Base-by-base conservation (phyloP, 805 yeast species). In the Zygosaccharomyces rouxii region DNA sequence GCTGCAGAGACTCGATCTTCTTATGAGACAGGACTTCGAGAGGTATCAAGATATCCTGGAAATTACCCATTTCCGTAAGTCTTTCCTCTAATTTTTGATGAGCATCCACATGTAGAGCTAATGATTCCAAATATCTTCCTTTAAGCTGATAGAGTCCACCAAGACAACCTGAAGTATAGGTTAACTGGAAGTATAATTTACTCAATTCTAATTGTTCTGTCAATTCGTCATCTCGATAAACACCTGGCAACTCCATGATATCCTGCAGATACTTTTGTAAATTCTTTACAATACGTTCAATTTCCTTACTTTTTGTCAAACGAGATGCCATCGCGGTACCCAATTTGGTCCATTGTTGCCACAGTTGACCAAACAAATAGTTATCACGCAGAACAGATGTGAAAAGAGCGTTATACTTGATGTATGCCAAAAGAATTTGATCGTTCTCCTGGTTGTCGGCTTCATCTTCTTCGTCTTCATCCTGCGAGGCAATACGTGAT, bases 201-300 rank as follows among this genome's bases (percentile, higher is more conserved):
- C 53, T 39, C n/a, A 63, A 46, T 19, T 60, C 63, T 38, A 66
- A 42, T 38, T 59, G 59, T n/a, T 53, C 68, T 52, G 71, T 64
- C 47, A 92, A 73, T 19, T 76, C 82, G 46, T 86, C 94, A 62
- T 89, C 96, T 46, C 87, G 86, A 60, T 85, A 81, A 16, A 92
- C 96, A 73, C 98, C 98, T 0, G 97, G 97, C 44, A 94, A 74
- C 51, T 89, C 96, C 59, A 77, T 73, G 40, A 89, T 68, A 55
- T 83, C 84, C 3, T 67, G 68, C 30, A 84, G 63, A 14, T 85
- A 80, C 41, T 73, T 69, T 10, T 75, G 64, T 33, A 87, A 73
- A 28, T 68, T 64, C 14, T 65, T 70, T 16, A 68, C 56, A 45
- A 71, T 64, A 53, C 72, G 68, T 26, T 70, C 63, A 5, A 69